Percentiles rank a stretch among this genome's conserved stretches.
These are phyloP conservation scores for Arachis monticola DNA, from an alignment of 331 rosid species.

Conservation along the genomic window DNA sequence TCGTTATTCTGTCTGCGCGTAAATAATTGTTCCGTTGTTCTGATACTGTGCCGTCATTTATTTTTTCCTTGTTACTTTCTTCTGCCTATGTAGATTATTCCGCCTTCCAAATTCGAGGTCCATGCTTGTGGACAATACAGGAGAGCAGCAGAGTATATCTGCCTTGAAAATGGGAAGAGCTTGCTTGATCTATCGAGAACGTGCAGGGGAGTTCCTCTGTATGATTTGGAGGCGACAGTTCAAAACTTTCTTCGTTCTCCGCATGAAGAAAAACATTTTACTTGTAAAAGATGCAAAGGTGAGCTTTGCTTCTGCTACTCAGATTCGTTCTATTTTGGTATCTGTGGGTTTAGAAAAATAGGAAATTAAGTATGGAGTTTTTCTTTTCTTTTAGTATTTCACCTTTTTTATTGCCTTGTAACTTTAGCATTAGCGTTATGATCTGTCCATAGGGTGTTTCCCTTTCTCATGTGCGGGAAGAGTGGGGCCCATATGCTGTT, in stretches of 20 bases:
- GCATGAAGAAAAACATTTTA: conserved; percentile 68
- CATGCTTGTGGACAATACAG: conserved; percentile 89
- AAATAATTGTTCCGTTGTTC: conserved; percentile 26
- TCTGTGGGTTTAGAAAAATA: conserved; percentile 5
- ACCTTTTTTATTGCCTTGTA: conserved; percentile 15
- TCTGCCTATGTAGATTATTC: conserved; percentile 60
- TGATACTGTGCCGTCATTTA: neutral
- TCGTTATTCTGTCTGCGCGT: conserved; percentile 37
- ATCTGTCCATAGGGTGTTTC: conserved; percentile 56
- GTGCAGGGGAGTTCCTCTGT: conserved; percentile 72
- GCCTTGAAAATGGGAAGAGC: conserved; percentile 93
- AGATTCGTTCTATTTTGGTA: conserved; percentile 10
- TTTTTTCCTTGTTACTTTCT: conserved; percentile 30
- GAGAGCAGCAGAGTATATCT: conserved; percentile 92
- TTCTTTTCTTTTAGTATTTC: neutral
- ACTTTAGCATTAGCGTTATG: conserved; percentile 26
- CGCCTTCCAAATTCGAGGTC: conserved; percentile 93
- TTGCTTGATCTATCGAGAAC: conserved; percentile 76
- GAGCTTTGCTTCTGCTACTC: conserved; percentile 40
- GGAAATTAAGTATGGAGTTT: neutral
- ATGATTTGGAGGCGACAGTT: conserved; percentile 70
- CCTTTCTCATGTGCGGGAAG: conserved; percentile 63
- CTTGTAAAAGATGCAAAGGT: conserved; percentile 89
- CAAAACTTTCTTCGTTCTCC: conserved; percentile 68
- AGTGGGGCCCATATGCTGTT: conserved; percentile 69